A percentile compares a stretch with the other conserved stretches of the same genome.
Evolutionary conservation across 495 filamentous ascomycete species (phyloP).

Genomic region (Jackrogersella multiformis): DNA sequence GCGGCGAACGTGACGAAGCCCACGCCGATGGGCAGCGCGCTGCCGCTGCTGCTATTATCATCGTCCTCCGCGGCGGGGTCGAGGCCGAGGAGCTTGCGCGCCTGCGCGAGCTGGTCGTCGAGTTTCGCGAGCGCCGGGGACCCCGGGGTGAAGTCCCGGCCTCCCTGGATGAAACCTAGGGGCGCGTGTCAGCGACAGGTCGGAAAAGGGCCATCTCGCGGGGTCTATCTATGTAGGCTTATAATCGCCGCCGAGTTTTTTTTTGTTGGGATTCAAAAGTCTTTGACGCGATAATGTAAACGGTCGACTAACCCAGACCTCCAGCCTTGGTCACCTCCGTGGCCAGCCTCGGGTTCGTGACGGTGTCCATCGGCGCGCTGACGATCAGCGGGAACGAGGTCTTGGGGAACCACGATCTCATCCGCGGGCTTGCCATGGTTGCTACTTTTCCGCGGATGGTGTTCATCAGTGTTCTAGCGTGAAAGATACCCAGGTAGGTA

Average conservation of each 20-base stretch:
- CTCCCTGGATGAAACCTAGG: slow-evolving; percentile 53
- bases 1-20: slow-evolving; percentile 50
- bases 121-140: slow-evolving; percentile 44
- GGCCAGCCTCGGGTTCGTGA: slow-evolving; percentile 69
- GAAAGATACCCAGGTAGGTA: background rate
- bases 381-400: slow-evolving; percentile 61
- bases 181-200: background rate
- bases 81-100: slow-evolving; percentile 40
- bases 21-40: slow-evolving; percentile 53
- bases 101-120: slow-evolving; percentile 49
- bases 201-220: background rate
- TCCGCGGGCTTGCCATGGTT: slow-evolving; percentile 39
- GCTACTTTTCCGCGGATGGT: slow-evolving; percentile 10
- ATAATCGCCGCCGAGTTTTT: background rate
- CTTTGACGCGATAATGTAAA: background rate
- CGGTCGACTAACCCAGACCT: slow-evolving; percentile 62
- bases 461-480: slow-evolving; percentile 4
- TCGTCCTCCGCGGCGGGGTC: slow-evolving; percentile 33
- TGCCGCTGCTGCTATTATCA: no score
- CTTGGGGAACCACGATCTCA: slow-evolving; percentile 46
- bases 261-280: background rate
- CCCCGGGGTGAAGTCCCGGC: slow-evolving; percentile 45
- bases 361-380: slow-evolving; percentile 75
- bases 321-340: slow-evolving; percentile 72
- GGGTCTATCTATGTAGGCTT: no score